phyloP scores from a whole-genome alignment of 2,329 filamentous ascomycete genomes.

The Didymella arachidicola region DNA sequence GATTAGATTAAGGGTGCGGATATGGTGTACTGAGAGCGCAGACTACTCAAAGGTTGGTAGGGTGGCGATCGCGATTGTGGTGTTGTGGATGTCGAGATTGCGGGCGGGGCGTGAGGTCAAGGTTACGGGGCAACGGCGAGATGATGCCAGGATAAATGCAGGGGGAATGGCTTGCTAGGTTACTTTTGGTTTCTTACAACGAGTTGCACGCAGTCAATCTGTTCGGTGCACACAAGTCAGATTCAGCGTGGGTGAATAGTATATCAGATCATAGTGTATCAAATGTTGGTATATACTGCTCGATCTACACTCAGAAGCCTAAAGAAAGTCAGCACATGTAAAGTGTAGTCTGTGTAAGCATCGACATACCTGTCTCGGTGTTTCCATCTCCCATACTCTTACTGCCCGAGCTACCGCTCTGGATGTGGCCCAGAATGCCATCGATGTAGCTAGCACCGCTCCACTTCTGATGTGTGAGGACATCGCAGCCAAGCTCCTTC shows the following conservation, averaged over 20 bases:
- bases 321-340: background rate
- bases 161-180: conserved; percentile 1
- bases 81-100: background rate
- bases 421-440: conserved; percentile 86
- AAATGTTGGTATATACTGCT: background rate
- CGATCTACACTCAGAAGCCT: conserved; percentile 12
- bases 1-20: background rate
- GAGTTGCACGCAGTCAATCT: background rate
- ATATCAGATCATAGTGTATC: background rate
- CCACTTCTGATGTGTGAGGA: conserved; percentile 95
- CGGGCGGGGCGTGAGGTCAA: background rate
- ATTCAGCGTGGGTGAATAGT: background rate
- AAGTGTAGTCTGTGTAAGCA: too few relatives aligned
- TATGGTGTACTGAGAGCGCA: conserved; percentile 1
- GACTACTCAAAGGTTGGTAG: background rate
- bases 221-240: background rate
- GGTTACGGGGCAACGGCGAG: background rate
- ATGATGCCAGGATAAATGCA: background rate
- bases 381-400: conserved; percentile 96
- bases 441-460: conserved; percentile 80
- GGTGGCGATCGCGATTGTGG: background rate
- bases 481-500: conserved; percentile 89
- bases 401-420: conserved; percentile 87
- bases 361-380: conserved; percentile 68
- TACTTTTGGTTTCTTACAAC: background rate